phyloP scores from a whole-genome alignment of 169 alveolate species.

The Amoebophrya sp. region DNA sequence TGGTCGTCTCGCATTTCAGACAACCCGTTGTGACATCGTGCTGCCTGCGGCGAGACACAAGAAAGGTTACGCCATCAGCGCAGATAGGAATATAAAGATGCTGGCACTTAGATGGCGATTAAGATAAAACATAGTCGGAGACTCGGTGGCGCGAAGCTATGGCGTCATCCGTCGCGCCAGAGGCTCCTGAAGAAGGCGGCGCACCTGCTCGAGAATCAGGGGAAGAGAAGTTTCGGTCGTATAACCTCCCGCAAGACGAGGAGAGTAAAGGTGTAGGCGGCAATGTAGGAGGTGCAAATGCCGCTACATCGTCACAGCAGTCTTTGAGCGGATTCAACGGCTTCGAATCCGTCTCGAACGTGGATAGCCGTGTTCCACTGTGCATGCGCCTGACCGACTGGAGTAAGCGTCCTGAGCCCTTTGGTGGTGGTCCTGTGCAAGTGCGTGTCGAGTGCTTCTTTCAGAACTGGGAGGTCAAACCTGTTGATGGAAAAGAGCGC shows the following conservation, averaged over 20 bases:
- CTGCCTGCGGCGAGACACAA: too few species aligned
- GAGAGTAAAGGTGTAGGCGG: background rate
- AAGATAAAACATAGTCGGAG: too few species aligned
- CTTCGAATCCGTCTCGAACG: background rate
- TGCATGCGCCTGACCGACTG: background rate
- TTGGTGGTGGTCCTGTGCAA: background rate
- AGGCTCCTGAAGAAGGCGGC: too few species aligned
- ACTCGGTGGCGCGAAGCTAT: too few species aligned
- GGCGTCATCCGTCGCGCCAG: too few species aligned
- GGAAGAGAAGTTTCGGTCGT: background rate
- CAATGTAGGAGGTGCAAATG: background rate
- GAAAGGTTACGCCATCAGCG: too few species aligned
- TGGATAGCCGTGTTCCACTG: background rate
- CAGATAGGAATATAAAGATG: too few species aligned
- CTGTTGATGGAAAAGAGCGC: background rate
- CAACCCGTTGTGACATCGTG: too few species aligned
- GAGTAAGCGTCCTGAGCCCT: slow-evolving; percentile 9
- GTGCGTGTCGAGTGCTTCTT: slow-evolving; percentile 7
- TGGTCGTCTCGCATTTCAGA: too few species aligned
- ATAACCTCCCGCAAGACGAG: background rate
- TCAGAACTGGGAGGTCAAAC: background rate
- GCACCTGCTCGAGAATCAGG: too few species aligned
- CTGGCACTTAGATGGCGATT: too few species aligned
- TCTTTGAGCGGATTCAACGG: background rate
- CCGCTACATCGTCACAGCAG: background rate